These are phyloP conservation scores for Leccinum solheimii DNA, from an alignment of 1,284 basidiomycete genomes.

Conservation along the genomic window DNA sequence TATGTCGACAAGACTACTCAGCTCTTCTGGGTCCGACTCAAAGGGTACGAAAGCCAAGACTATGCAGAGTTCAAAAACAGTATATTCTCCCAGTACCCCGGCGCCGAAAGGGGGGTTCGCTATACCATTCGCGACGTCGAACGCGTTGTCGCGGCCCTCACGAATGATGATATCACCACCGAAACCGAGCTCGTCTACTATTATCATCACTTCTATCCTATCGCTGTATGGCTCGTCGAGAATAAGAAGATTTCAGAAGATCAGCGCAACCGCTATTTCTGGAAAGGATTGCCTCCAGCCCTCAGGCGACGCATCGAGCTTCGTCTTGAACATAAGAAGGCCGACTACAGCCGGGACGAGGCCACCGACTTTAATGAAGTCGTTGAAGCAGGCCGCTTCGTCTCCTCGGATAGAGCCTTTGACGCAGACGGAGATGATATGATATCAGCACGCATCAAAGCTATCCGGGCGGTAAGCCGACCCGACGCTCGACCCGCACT, in stretches of 20 bases:
- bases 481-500: background rate
- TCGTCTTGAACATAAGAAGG: background rate
- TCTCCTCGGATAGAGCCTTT: background rate
- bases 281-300: background rate
- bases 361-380: background rate
- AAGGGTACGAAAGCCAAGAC: background rate
- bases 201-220: background rate
- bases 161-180: constrained; percentile 4
- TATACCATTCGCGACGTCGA: background rate
- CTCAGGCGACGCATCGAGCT: background rate
- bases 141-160: background rate
- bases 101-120: background rate
- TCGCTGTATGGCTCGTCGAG: constrained; percentile 11
- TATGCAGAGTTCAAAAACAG: background rate
- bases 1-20: constrained; percentile 10
- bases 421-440: background rate
- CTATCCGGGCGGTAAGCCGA: background rate
- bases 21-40: background rate
- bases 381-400: background rate
- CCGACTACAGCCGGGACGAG: background rate
- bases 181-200: constrained; percentile 10
- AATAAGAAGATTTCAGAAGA: constrained; percentile 8
- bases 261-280: background rate
- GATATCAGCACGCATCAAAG: background rate
- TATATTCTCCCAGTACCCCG: background rate